Conservation (phyloP, 495 filamentous ascomycete genomes). For the Trichocladium uniseriatum region DNA sequence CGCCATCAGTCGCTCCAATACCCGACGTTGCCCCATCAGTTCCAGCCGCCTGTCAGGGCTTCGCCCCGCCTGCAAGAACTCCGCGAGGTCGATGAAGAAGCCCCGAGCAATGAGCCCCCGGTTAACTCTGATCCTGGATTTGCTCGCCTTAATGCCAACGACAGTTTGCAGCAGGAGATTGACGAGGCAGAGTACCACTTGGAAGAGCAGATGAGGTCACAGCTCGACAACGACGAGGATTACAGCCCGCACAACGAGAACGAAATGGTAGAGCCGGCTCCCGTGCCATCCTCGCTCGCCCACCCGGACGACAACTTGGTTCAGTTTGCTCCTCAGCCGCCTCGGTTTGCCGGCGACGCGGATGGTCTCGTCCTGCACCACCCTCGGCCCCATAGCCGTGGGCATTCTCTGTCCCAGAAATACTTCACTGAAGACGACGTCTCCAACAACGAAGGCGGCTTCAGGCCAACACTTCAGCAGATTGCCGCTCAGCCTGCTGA, state of each 20-base stretch:
- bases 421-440: slow-evolving; percentile 40
- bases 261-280: slow-evolving; percentile 22
- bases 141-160: slow-evolving; percentile 34
- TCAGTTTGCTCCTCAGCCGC: slow-evolving; percentile 31
- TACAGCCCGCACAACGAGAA: slow-evolving; percentile 46
- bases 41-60: slow-evolving; percentile 43
- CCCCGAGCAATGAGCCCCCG: slow-evolving; percentile 34
- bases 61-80: slow-evolving; percentile 49
- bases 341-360: slow-evolving; percentile 35
- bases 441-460: slow-evolving; percentile 28
- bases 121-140: slow-evolving; percentile 40
- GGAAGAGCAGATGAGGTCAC: slow-evolving; percentile 61
- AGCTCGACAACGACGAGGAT: slow-evolving; percentile 58
- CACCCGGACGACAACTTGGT: slow-evolving; percentile 35
- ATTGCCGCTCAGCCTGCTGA: slow-evolving; percentile 35
- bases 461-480: slow-evolving; percentile 22
- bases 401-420: slow-evolving; percentile 48
- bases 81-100: slow-evolving; percentile 46
- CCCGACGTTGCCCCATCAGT: slow-evolving; percentile 44
- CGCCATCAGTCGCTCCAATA: slow-evolving; percentile 52
- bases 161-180: slow-evolving; percentile 71
- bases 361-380: slow-evolving; percentile 47
- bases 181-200: slow-evolving; percentile 79
- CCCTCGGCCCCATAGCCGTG: slow-evolving; percentile 52
- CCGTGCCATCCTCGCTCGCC: slow-evolving; percentile 13